Evolutionary conservation across 495 filamentous ascomycete species (phyloP).

Genomic region (Hypomontagnella monticulosa): DNA sequence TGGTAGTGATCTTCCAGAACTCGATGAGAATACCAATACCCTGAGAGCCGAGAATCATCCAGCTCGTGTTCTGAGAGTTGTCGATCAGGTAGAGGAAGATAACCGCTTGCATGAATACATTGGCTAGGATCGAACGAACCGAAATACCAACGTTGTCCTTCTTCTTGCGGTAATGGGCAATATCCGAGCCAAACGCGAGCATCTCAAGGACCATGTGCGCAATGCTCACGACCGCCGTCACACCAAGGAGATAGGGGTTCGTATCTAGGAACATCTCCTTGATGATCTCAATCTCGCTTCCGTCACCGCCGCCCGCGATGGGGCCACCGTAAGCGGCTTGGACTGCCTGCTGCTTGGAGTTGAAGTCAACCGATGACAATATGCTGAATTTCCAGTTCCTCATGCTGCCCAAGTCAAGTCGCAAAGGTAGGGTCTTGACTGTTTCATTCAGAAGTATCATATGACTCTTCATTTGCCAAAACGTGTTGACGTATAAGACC

Average conservation of each 20-base stretch:
- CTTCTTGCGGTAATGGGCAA: conserved; percentile 98
- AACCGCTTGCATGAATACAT: conserved; percentile 96
- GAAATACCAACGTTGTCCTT: conserved; percentile 98
- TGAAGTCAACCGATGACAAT: conserved; percentile 84
- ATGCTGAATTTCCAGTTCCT: conserved; percentile 91
- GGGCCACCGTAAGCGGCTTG: conserved; percentile 71
- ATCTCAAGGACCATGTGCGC: conserved; percentile 96
- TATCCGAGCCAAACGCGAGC: conserved; percentile 96
- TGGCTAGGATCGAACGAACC: conserved; percentile 93
- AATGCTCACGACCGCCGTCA: conserved; percentile 84
- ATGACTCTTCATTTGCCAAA: conserved; percentile 92
- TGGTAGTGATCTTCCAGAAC: conserved; percentile 98
- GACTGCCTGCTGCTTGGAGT: conserved; percentile 79
- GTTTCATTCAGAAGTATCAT: conserved; percentile 96
- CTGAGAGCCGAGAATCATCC: conserved; percentile 97
- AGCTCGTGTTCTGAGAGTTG: conserved; percentile 95
- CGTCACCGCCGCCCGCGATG: conserved; percentile 65
- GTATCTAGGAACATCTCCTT: conserved; percentile 94
- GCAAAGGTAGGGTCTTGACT: conserved; percentile 81
- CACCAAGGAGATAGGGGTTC: conserved; percentile 87
- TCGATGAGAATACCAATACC: conserved; percentile 94
- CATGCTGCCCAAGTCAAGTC: conserved; percentile 83
- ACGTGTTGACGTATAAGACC: conserved; percentile 89
- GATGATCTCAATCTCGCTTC: conserved; percentile 88
- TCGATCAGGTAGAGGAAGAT: conserved; percentile 99